These are phyloP conservation scores for Lachnum nothofagi DNA, from an alignment of 2,329 filamentous ascomycete genomes.

Conservation along the genomic window DNA sequence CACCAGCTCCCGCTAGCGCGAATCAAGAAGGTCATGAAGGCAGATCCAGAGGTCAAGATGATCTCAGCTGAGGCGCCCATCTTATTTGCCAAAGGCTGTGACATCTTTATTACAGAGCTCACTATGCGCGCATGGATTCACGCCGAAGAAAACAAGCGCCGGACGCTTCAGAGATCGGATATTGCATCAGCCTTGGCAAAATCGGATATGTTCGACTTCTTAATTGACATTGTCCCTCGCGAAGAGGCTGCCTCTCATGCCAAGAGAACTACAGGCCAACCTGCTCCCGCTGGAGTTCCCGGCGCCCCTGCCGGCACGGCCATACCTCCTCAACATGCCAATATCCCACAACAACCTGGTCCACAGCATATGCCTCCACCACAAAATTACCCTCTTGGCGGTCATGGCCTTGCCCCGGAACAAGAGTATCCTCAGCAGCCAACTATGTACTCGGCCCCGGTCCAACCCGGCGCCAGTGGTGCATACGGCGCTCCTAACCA, in stretches of 20 bases:
- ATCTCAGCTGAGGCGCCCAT: slow-evolving; percentile 98
- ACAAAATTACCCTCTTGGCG: slow-evolving; percentile 55
- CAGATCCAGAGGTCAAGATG: slow-evolving; percentile 99
- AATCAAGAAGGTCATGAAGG: slow-evolving; percentile 99
- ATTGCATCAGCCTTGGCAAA: slow-evolving; percentile 94
- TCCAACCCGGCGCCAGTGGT: slow-evolving; percentile 65
- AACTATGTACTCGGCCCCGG: slow-evolving; percentile 76
- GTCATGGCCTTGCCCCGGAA: slow-evolving; percentile 59
- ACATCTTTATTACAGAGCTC: slow-evolving; percentile 97
- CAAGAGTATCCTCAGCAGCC: slow-evolving; percentile 75
- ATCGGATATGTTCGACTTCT: slow-evolving; percentile 99
- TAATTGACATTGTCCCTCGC: slow-evolving; percentile 96
- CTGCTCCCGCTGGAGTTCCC: slow-evolving; percentile 41
- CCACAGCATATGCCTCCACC: slow-evolving; percentile 58
- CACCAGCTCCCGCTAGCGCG: slow-evolving; percentile 94
- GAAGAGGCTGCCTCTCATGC: slow-evolving; percentile 85
- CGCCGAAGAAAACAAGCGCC: slow-evolving; percentile 95
- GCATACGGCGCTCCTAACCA: slow-evolving; percentile 70
- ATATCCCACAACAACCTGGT: slow-evolving; percentile 40
- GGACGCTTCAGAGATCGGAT: slow-evolving; percentile 90
- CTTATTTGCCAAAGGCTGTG: slow-evolving; percentile 94
- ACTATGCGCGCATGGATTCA: slow-evolving; percentile 99
- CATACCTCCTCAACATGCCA: slow-evolving; percentile 47
- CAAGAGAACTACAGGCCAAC: slow-evolving; percentile 59
- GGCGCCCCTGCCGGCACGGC: slow-evolving; percentile 44